These are phyloP conservation scores for Exutisphaerella laricina DNA, from an alignment of 2,329 filamentous ascomycete species.

Conservation along the genomic window DNA sequence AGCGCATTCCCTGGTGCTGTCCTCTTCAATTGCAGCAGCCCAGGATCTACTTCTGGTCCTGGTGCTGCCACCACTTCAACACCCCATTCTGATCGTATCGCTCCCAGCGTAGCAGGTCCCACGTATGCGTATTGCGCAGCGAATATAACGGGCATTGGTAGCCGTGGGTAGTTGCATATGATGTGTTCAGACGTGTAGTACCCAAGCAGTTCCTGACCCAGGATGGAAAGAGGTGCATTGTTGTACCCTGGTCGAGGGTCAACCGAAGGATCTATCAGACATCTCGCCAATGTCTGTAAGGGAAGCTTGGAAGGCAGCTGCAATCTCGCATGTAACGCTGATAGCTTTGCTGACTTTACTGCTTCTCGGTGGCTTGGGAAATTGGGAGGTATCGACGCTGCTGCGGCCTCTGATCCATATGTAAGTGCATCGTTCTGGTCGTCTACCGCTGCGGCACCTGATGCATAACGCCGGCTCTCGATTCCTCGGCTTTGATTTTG, in stretches of 20 bases:
- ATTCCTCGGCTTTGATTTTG: slow-evolving; percentile 12
- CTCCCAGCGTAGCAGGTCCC: slow-evolving; percentile 66
- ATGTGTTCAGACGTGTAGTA: slow-evolving; percentile 88
- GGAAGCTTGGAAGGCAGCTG: slow-evolving; percentile 76
- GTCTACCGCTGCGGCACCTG: slow-evolving; percentile 19
- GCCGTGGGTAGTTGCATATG: slow-evolving; percentile 79
- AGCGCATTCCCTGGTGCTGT: slow-evolving; percentile 40
- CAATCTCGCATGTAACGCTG: slow-evolving; percentile 85
- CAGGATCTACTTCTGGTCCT: slow-evolving; percentile 85
- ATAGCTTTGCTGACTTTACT: slow-evolving; percentile 74
- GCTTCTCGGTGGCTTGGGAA: slow-evolving; percentile 41
- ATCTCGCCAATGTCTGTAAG: slow-evolving; percentile 75
- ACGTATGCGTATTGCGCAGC: slow-evolving; percentile 79
- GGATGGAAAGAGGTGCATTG: slow-evolving; percentile 73
- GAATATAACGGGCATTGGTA: slow-evolving; percentile 83
- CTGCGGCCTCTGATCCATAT: slow-evolving; percentile 25
- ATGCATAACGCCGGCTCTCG: slow-evolving; percentile 10
- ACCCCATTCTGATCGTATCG: slow-evolving; percentile 81
- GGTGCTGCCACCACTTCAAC: slow-evolving; percentile 81
- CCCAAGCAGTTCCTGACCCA: slow-evolving; percentile 77
- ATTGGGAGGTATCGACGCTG: slow-evolving; percentile 24
- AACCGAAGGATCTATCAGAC: slow-evolving; percentile 79
- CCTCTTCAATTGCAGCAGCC: slow-evolving; percentile 72
- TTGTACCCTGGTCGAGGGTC: slow-evolving; percentile 78
- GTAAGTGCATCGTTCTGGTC: slow-evolving; percentile 24